Conservation (phyloP, 805 yeast genomes). For the Saturnispora halmiae region DNA sequence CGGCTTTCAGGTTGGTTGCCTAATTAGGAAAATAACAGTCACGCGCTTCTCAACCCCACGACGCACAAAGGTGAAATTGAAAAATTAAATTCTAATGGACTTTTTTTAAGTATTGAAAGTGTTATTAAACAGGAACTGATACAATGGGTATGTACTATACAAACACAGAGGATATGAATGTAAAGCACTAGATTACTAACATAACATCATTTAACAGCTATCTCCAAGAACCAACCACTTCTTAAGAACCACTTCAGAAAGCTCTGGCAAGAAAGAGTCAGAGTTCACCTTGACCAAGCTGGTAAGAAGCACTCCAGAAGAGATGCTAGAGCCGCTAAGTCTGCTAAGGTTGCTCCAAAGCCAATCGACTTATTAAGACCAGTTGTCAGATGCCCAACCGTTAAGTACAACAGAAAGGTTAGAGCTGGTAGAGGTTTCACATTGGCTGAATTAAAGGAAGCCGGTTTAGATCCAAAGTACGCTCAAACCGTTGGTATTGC, state of each 20-base stretch:
- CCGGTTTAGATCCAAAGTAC: conserved; percentile 84
- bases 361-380: conserved; percentile 97
- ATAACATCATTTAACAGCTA: conserved; percentile 48
- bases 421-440: conserved; percentile 99
- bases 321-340: conserved; percentile 85
- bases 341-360: conserved; percentile 94
- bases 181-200: conserved; percentile 21
- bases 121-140: conserved; percentile 7
- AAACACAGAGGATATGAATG: neutral
- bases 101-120: too few relatives aligned
- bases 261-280: conserved; percentile 99
- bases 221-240: conserved; percentile 97
- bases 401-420: conserved; percentile 98
- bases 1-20: neutral
- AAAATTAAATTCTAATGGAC: neutral
- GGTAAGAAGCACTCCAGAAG: conserved; percentile 98
- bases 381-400: conserved; percentile 96
- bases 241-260: conserved; percentile 99
- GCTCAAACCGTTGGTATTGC: conserved; percentile 99
- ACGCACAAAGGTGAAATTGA: neutral
- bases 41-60: neutral
- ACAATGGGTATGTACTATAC: conserved; percentile 14
- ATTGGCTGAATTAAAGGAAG: conserved; percentile 96
- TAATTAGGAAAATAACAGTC: neutral
- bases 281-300: conserved; percentile 99